phyloP scores from a whole-genome alignment of 768 basidiomycete genomes.

The Auriscalpium orientale region DNA sequence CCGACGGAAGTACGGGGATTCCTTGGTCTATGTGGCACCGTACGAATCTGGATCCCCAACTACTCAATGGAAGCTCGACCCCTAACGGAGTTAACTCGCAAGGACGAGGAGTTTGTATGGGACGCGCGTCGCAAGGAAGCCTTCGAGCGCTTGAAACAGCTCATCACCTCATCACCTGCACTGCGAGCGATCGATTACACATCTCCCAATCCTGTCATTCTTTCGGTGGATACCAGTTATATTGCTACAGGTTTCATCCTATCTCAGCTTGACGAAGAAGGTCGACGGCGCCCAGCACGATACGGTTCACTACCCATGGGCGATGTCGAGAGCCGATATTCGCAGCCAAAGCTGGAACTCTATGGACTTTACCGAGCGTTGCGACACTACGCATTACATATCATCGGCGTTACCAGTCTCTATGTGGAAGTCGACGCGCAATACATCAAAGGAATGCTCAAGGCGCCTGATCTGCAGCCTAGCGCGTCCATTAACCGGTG shows the following conservation, averaged over 20 bases:
- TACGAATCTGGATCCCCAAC: slow-evolving; percentile 16
- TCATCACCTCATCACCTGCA: not conserved
- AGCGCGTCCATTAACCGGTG: slow-evolving; percentile 33
- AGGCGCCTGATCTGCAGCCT: slow-evolving; percentile 31
- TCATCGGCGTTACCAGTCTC: slow-evolving; percentile 26
- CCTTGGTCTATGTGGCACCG: slow-evolving; percentile 16
- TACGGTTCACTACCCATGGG: slow-evolving; percentile 32
- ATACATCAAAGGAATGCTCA: slow-evolving; percentile 34
- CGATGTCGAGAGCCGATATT: slow-evolving; percentile 13
- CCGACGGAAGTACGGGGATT: slow-evolving; percentile 20
- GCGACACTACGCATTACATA: slow-evolving; percentile 10
- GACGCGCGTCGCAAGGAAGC: slow-evolving; percentile 5
- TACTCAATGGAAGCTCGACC: slow-evolving; percentile 13
- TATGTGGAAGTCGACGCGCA: slow-evolving; percentile 29
- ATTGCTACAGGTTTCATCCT: slow-evolving; percentile 18
- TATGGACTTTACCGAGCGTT: slow-evolving; percentile 13
- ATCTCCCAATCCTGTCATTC: not conserved
- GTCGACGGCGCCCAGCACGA: slow-evolving; percentile 17
- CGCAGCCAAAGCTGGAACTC: slow-evolving; percentile 16
- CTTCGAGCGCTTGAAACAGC: slow-evolving; percentile 8
- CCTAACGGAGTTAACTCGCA: slow-evolving; percentile 15
- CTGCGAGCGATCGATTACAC: slow-evolving; percentile 9
- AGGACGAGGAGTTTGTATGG: slow-evolving; percentile 16
- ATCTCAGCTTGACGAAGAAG: slow-evolving; percentile 13
- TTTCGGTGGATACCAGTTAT: slow-evolving; percentile 15